Evolutionary conservation across 2,329 filamentous ascomycete genomes (phyloP), one percentile per base, ranked within the genome.

Genomic region (Beauveria asiatica): DNA sequence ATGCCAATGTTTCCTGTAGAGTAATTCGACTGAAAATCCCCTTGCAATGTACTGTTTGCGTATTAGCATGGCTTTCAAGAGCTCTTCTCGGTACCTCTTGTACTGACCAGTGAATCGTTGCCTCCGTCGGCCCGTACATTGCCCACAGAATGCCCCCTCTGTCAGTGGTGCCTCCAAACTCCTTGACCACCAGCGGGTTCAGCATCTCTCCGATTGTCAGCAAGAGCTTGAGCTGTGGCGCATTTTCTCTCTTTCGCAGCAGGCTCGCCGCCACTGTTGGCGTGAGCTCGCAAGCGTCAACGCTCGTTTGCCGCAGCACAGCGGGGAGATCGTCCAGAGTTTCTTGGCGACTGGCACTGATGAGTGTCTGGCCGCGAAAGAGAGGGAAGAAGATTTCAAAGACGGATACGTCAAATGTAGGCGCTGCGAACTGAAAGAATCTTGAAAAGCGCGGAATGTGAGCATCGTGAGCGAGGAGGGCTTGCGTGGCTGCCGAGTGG

Each of bases 171-270:
- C 83, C 83, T 6, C 90, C 91, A 76, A 94, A 97, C 68, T 95
- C 90, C 41, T 83, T 76, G 23, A 96, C 80, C 2, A 97, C 87
- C 9, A 84, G 82, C 46, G 81, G 78, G 3, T 89, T 96, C 41
- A 97, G 81, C 92, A 96, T 96, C 72, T 97, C 92, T 6, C 92
- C 92, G 65, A 96, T 96, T 0, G 92, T 96, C 25, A 97, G 75
- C 0, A 97, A 78, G 0, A 92, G 73, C 57, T 81, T 84, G 42
- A 97, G 72, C 0, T 76, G 74, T 0, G 92, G 91, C 0, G 86
- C 90, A 53, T 82, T 83, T 2, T 78, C 70, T 64, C 90, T 81
- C n/a, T 76, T 84, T 23, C 83, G 82, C 19, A 97, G 74, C 10
- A 97, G 75, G 65, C 89, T 92, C 10, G 86, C 87, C 0, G 88